phyloP scores from a whole-genome alignment of 2,329 filamentous ascomycete genomes.

The Talaromyces sp. region DNA sequence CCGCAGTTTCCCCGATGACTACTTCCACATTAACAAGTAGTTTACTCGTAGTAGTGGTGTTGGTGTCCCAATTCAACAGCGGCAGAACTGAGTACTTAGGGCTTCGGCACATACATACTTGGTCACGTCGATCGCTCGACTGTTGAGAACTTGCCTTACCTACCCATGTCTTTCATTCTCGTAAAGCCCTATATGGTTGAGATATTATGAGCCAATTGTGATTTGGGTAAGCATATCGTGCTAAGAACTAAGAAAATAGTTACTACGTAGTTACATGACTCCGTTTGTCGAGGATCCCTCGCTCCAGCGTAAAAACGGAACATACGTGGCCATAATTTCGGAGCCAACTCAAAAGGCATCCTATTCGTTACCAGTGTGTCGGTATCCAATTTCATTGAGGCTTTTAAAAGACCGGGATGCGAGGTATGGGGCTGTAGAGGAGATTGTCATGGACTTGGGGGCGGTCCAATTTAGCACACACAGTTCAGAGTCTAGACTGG shows the following conservation, averaged over 20 bases:
- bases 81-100: neutral
- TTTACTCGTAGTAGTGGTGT: neutral
- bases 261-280: neutral
- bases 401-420: neutral
- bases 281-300: neutral
- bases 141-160: neutral
- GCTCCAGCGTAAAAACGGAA: neutral
- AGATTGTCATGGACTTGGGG: neutral
- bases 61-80: neutral
- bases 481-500: too few species aligned
- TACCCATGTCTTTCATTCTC: neutral
- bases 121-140: neutral
- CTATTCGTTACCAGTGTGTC: constrained; percentile 4
- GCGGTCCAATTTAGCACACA: neutral
- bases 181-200: neutral
- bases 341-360: neutral
- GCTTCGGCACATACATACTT: neutral
- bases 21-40: neutral
- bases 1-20: too few species aligned
- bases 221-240: too few species aligned
- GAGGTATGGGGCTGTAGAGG: neutral
- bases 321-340: neutral
- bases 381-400: neutral
- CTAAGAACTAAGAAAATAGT: neutral
- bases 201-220: too few species aligned